phyloP scores from a whole-genome alignment of 2,329 filamentous ascomycete species.

The Phyllosticta paracitricarpa region DNA sequence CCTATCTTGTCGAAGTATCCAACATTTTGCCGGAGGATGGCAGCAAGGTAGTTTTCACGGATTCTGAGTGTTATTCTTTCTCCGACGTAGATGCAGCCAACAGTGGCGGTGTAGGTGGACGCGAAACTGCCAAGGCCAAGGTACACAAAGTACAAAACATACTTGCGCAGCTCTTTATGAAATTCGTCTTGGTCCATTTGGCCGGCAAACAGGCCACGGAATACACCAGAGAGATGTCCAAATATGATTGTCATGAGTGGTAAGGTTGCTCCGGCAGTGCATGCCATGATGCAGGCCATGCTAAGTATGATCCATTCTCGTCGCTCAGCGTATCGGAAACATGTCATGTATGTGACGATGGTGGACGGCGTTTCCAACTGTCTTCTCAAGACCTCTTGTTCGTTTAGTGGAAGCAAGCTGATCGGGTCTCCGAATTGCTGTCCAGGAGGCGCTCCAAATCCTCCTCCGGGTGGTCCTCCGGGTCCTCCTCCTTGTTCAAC shows the following conservation, averaged over 20 bases:
- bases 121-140: slow-evolving; percentile 16
- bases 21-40: slow-evolving; percentile 32
- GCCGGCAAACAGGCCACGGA: slow-evolving; percentile 12
- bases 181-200: slow-evolving; percentile 15
- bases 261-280: slow-evolving; percentile 63
- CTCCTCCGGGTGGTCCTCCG: neutral
- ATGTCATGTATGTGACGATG: slow-evolving; percentile 52
- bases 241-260: slow-evolving; percentile 58
- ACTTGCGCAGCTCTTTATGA: slow-evolving; percentile 8
- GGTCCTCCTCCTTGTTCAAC: neutral
- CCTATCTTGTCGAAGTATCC: slow-evolving; percentile 65
- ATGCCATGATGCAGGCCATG: slow-evolving; percentile 53
- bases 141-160: slow-evolving; percentile 19
- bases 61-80: slow-evolving; percentile 30
- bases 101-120: slow-evolving; percentile 51
- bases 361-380: slow-evolving; percentile 58
- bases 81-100: slow-evolving; percentile 69
- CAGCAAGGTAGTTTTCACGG: slow-evolving; percentile 53
- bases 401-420: slow-evolving; percentile 52
- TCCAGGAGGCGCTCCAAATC: slow-evolving; percentile 14
- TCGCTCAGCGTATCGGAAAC: slow-evolving; percentile 61
- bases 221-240: slow-evolving; percentile 13
- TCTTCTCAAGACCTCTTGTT: slow-evolving; percentile 56
- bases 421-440: slow-evolving; percentile 38
- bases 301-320: slow-evolving; percentile 55